Base-by-base conservation (phyloP, 163 green algal species). In the Dunaliella salina region DNA sequence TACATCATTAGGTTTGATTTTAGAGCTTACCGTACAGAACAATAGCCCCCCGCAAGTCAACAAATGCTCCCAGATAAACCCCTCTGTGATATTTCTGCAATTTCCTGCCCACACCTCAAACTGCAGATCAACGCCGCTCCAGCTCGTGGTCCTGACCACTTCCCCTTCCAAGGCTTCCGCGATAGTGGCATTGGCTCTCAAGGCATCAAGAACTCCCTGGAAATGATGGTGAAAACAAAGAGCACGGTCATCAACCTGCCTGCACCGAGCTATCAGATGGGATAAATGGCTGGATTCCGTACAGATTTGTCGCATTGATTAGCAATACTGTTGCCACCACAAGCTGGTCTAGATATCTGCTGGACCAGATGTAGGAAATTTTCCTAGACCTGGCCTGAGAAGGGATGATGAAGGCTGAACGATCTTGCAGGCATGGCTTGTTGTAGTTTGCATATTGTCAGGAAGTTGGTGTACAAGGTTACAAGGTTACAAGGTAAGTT, bases 151-250 rank as follows among this genome's bases (percentile, higher is more conserved):
- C 96, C 91, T 45, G 96, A 98, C 89, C 95, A 98, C 90, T 98
- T 98, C 92, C 96, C 95, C 18, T 98, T 98, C 92, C 95, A 98
- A 86, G 94, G 96, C 80, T 97, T 98, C 90, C 93, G 95, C n/a
- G 95, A 98, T 87, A 95, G 88, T 32, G 96, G 96, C 86, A 98
- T 99, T 78, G 96, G 96, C 83, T 95, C 87, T 72, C 96, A 98
- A 85, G 96, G 96, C 80, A 96, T 99, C 59, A 91, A 89, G 40
- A 98, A 98, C 91, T 94, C 84, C 40, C 94, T 99, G 71, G 88
- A 89, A 11, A 94, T 98, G 91, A 98, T 99, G 96, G 94, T 92
- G 84, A 99, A 98, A 91, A 95, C 90, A 67, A 99, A 99, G 93
- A 94, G 88, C 78, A 98, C 96, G 0, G 96, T 99, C 11, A 96